Evolutionary conservation across 1,139 yeast species (phyloP).

Genomic region (Suzukiozyma palmioleophila): DNA sequence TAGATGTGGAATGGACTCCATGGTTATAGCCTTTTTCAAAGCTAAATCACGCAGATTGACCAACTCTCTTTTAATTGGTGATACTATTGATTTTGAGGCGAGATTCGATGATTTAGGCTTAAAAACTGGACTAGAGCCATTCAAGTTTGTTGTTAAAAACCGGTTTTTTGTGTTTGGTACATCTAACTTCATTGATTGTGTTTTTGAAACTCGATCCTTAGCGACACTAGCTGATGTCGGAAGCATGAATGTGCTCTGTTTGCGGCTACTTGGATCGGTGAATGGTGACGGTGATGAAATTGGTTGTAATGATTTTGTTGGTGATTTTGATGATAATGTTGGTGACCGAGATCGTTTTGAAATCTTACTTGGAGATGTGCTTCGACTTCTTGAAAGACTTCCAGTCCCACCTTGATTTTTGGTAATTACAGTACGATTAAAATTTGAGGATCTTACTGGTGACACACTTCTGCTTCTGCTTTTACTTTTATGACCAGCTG

Average conservation of each 20-base stretch:
- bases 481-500: neutral
- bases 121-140: constrained; percentile 10
- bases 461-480: constrained; percentile 7
- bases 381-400: constrained; percentile 5
- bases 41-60: constrained; percentile 2
- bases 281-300: neutral
- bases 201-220: constrained; percentile 11
- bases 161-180: constrained; percentile 20
- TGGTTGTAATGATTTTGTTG: constrained; percentile 9
- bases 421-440: no score
- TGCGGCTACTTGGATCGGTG: neutral
- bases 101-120: constrained; percentile 1
- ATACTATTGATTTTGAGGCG: constrained; percentile 2
- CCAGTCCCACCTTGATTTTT: no score
- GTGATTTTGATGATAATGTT: constrained; percentile 11
- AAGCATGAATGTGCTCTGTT: constrained; percentile 1
- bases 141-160: constrained; percentile 35
- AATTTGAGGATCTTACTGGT: constrained; percentile 8
- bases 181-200: constrained; percentile 4
- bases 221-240: constrained; percentile 31
- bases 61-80: constrained; percentile 3
- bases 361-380: neutral
- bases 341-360: neutral
- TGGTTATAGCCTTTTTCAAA: neutral
- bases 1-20: constrained; percentile 11